A percentile compares a stretch with the other conserved stretches of the same genome.
Evolutionary conservation across 106 monocot genomes (phyloP).

Genomic region (Narthecium ossifragum): DNA sequence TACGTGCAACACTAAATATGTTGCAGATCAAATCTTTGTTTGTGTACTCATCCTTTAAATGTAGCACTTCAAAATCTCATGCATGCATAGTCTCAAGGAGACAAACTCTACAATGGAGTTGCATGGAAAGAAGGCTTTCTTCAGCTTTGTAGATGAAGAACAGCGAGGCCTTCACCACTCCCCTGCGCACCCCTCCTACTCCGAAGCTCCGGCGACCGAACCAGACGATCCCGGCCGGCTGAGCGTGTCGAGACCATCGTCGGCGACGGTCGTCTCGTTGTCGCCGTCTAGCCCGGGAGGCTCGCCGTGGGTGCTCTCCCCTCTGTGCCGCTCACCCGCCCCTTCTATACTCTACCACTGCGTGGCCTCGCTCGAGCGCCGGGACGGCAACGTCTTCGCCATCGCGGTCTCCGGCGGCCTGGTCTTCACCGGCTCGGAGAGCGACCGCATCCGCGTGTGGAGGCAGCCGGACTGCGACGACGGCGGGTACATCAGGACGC

Average conservation of each 20-base stretch:
- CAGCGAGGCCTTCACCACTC: neutral
- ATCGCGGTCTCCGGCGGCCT: slow-evolving; percentile 22
- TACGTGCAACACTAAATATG: too few species aligned
- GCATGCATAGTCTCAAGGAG: too few species aligned
- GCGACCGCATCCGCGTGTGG: slow-evolving; percentile 43
- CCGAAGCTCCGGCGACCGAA: neutral
- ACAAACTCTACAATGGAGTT: slow-evolving; percentile 4
- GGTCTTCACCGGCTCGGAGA: slow-evolving; percentile 37
- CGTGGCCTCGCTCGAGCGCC: slow-evolving; percentile 37
- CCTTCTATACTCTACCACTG: slow-evolving; percentile 38
- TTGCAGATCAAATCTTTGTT: too few species aligned
- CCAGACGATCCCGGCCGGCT: neutral
- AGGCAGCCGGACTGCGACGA: slow-evolving; percentile 17
- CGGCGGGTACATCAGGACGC: slow-evolving; percentile 23
- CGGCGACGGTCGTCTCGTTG: slow-evolving; percentile 6
- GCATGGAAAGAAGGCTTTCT: neutral
- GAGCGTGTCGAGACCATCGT: slow-evolving; percentile 5
- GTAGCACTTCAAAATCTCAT: too few species aligned
- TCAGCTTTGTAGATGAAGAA: neutral
- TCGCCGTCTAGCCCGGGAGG: slow-evolving; percentile 3
- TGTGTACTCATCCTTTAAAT: too few species aligned
- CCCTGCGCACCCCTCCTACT: neutral
- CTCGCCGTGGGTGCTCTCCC: slow-evolving; percentile 17
- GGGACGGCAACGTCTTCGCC: slow-evolving; percentile 30
- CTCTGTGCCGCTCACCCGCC: slow-evolving; percentile 6